Conservation (phyloP, 2,329 filamentous ascomycete species). For the Cercospora janseana region DNA sequence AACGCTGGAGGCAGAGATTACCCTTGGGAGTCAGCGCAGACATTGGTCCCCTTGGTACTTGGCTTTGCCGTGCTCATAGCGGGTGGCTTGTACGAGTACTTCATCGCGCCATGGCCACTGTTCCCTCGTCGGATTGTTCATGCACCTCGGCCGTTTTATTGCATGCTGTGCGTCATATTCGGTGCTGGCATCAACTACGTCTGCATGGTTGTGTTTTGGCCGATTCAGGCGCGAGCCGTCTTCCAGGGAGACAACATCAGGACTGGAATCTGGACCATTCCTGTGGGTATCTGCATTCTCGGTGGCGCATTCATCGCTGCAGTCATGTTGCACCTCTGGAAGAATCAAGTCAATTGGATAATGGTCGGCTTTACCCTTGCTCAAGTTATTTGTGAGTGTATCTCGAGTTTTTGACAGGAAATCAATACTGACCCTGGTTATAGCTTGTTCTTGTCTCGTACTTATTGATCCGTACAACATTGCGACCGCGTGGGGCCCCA, state of each 20-base stretch:
- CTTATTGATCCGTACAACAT: constrained; percentile 3
- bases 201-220: constrained; percentile 3
- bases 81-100: background rate
- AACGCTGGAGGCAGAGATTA: background rate
- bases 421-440: no score
- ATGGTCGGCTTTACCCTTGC: background rate
- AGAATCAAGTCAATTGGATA: constrained; percentile 3
- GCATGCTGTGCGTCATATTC: constrained; percentile 6
- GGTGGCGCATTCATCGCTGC: background rate
- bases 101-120: background rate
- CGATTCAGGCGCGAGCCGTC: background rate
- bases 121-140: constrained; percentile 2
- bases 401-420: no score
- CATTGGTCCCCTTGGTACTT: background rate
- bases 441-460: background rate
- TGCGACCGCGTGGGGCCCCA: constrained; percentile 3
- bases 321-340: background rate
- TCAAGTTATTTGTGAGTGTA: no score
- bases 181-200: constrained; percentile 5
- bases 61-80: constrained; percentile 1
- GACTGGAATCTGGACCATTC: background rate
- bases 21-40: background rate
- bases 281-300: background rate
- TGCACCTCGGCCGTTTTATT: background rate
- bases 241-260: background rate